These are phyloP conservation scores for Kwoniella dendrophila DNA, from an alignment of 768 basidiomycete species.

Conservation along the genomic window DNA sequence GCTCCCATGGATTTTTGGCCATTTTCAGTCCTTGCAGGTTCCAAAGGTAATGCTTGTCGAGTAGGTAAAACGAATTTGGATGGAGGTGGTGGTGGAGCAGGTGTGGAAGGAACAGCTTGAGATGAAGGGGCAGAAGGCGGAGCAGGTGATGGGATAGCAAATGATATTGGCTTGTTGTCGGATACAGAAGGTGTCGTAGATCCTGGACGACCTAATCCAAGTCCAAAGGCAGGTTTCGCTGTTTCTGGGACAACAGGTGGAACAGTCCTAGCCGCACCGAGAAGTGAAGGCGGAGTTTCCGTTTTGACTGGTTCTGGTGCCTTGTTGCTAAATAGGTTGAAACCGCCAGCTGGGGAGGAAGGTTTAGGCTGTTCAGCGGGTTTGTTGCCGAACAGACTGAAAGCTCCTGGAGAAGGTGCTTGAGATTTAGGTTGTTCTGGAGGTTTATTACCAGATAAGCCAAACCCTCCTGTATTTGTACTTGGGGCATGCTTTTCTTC, in stretches of 20 bases:
- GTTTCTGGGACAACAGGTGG: constrained; percentile 28
- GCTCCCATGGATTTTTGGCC: constrained; percentile 68
- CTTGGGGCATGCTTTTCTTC: background rate
- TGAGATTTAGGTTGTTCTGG: background rate
- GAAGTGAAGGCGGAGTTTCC: constrained; percentile 6
- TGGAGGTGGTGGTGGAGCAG: background rate
- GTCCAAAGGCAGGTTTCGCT: constrained; percentile 35
- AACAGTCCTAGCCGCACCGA: constrained; percentile 11
- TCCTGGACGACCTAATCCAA: constrained; percentile 44
- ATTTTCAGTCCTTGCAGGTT: background rate
- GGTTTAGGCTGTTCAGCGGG: background rate
- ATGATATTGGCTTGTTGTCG: background rate
- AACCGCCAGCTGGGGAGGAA: background rate
- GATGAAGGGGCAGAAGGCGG: no score
- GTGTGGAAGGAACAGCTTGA: background rate
- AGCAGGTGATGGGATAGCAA: no score
- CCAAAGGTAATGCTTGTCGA: background rate
- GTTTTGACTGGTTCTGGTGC: background rate
- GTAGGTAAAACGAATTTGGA: constrained; percentile 4
- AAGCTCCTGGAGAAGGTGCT: background rate
- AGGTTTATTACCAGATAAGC: constrained; percentile 6
- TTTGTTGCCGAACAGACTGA: constrained; percentile 18
- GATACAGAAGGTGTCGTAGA: background rate
- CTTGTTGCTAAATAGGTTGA: constrained; percentile 21
- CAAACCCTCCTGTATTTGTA: background rate